Conservation (phyloP, 345 rosid species). For the Eucalyptus cloeziana region DNA sequence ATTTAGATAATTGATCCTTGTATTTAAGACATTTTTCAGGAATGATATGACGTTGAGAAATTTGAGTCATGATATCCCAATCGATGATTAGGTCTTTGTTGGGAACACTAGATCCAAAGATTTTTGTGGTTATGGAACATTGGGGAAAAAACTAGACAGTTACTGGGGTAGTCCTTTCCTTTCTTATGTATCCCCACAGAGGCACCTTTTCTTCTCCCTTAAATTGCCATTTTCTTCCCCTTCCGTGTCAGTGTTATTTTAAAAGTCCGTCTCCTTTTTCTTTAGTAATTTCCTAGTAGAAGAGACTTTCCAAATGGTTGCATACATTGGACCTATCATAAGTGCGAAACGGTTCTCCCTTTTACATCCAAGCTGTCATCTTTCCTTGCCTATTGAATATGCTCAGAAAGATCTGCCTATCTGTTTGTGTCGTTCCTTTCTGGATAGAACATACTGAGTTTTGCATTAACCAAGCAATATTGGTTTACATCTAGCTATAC, state of each 20-base stretch:
- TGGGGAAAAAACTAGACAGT: too few relatives aligned
- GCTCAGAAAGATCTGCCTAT: background rate
- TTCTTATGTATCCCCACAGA: background rate
- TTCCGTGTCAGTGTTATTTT: background rate
- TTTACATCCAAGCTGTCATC: background rate
- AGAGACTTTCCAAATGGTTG: background rate
- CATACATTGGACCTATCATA: background rate
- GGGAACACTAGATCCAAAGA: too few relatives aligned
- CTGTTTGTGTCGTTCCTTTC: background rate
- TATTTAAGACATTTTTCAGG: too few relatives aligned
- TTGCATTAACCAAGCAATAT: background rate
- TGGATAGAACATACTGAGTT: background rate
- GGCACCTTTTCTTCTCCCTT: background rate
- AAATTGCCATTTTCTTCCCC: background rate
- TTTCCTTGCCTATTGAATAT: background rate
- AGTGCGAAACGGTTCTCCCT: background rate
- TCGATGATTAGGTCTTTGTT: too few relatives aligned
- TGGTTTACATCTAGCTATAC: background rate
- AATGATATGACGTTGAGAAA: too few relatives aligned
- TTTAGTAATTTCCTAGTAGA: background rate
- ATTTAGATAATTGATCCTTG: too few relatives aligned
- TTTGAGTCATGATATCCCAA: too few relatives aligned
- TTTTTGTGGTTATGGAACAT: too few relatives aligned
- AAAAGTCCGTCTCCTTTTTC: background rate
- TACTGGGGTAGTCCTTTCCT: background rate